phyloP scores from a whole-genome alignment of 2,329 filamentous ascomycete species.

The Nemania sp. region DNA sequence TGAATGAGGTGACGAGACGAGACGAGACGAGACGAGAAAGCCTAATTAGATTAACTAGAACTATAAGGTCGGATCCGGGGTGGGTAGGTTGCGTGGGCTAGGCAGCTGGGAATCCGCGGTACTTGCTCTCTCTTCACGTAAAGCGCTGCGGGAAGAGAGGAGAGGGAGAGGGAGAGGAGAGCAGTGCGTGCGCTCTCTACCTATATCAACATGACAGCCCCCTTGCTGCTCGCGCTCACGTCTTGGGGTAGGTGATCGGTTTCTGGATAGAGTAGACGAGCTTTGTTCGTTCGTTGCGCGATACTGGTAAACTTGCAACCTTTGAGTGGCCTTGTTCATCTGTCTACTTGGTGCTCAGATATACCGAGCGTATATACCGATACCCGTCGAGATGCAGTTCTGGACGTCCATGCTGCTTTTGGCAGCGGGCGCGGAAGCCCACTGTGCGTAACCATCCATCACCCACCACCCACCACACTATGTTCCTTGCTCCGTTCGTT shows the following conservation, averaged over 20 bases:
- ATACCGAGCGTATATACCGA: neutral
- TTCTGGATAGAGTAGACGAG: neutral
- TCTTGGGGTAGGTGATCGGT: neutral
- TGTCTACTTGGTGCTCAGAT: neutral
- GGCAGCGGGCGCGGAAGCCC: conserved; percentile 19
- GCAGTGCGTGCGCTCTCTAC: neutral
- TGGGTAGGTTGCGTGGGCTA: neutral
- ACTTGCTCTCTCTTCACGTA: conserved; percentile 2
- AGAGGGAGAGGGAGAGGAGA: neutral
- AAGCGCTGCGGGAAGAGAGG: neutral
- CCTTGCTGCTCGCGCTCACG: neutral
- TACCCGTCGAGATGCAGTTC: conserved; percentile 14
- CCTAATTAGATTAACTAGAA: too few species aligned
- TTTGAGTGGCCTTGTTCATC: too few species aligned
- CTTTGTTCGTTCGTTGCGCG: neutral
- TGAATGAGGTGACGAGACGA: too few species aligned
- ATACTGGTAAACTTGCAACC: neutral
- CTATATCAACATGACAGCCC: neutral
- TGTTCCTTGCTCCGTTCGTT: neutral
- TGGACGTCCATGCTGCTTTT: conserved; percentile 15
- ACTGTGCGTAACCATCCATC: conserved; percentile 8
- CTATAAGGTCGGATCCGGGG: too few species aligned
- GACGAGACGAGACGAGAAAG: too few species aligned
- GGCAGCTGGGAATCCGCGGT: conserved; percentile 4
- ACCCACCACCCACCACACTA: neutral